Base-by-base conservation (phyloP, 2,329 filamentous ascomycete genomes). In the Penicillium sp. region DNA sequence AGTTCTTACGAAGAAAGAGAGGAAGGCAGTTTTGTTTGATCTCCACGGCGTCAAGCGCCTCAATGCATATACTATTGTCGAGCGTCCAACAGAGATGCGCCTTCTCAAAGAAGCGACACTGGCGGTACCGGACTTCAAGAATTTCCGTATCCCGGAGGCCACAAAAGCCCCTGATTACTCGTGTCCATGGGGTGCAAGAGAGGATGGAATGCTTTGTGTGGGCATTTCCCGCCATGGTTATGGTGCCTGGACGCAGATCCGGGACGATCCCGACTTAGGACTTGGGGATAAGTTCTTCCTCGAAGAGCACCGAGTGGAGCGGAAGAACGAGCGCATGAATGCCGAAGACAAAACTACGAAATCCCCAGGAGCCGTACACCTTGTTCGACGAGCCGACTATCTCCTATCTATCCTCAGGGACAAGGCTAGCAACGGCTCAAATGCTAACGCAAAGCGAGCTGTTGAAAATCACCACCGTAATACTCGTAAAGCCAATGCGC, bases 241-340 rank as follows among this genome's bases (percentile, higher is more conserved):
- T 73, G 96, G 96, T 60, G 93, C 94, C 3, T 99, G 95, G 95
- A 86, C 90, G 1, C 90, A 93, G 69, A 98, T 99, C 70, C 90
- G 95, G 7, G 95, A 99, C 69, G 95, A 99, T 72, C 81, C 87
- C 1, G 93, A 97, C 35, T 86, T 99, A 23, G 91, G 88, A 8
- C 89, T 99, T 81, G 81, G 83, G 1, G 93, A 97, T 70, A 98
- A 97, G 73, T 91, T 98, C 75, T 99, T 96, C 80, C 81, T 99
- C 1, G 95, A 99, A 75, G 96, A 99, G 77, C 93, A 98, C 76
- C 91, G 94, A n/a, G 94, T 98, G 19, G 95, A 96, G 76, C 95
- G 96, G 80, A 98, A 98, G 76, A 93, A 95, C 71, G 93, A 97
- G 76, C 90, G 95, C 41, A 80, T 86, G 66, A 88, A 88, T 70